Evolutionary conservation across 2,329 filamentous ascomycete genomes (phyloP).

Genomic region (Arthrobotrys conoides): DNA sequence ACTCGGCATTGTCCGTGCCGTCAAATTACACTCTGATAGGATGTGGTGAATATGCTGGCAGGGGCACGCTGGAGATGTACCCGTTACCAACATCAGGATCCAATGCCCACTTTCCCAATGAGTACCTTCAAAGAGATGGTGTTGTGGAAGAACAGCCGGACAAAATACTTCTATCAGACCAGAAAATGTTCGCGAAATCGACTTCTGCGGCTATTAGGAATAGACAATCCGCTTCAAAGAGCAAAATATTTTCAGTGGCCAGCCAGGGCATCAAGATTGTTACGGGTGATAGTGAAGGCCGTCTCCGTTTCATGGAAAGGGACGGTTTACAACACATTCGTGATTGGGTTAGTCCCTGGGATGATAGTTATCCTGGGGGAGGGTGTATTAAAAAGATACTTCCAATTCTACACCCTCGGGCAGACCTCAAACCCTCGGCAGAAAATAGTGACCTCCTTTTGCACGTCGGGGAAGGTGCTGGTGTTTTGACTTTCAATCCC

Average conservation of each 20-base stretch:
- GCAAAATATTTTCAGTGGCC: slow-evolving; percentile 84
- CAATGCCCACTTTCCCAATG: neutral
- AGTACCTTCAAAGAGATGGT: slow-evolving; percentile 43
- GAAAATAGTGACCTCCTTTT: slow-evolving; percentile 54
- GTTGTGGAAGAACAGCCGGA: neutral
- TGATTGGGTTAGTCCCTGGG: slow-evolving; percentile 72
- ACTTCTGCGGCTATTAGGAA: slow-evolving; percentile 72
- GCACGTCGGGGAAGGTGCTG: slow-evolving; percentile 46
- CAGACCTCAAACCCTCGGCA: slow-evolving; percentile 62
- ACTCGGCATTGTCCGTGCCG: slow-evolving; percentile 74
- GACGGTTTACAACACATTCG: slow-evolving; percentile 73
- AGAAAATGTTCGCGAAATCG: slow-evolving; percentile 67
- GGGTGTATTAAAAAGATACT: slow-evolving; percentile 36
- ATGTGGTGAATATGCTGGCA: slow-evolving; percentile 90
- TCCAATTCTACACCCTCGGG: slow-evolving; percentile 38
- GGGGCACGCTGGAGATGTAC: slow-evolving; percentile 91
- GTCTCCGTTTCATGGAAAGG: slow-evolving; percentile 90
- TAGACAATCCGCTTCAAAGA: slow-evolving; percentile 83
- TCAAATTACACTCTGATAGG: slow-evolving; percentile 80
- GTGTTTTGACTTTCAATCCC: slow-evolving; percentile 47
- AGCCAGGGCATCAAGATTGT: slow-evolving; percentile 86
- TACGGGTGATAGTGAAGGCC: slow-evolving; percentile 85
- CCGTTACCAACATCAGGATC: slow-evolving; percentile 69
- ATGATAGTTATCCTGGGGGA: slow-evolving; percentile 60
- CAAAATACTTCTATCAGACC: slow-evolving; percentile 67